A percentile compares a stretch with the other conserved stretches of the same genome.
phyloP scores from a whole-genome alignment of 495 filamentous ascomycete genomes.

The Diplogelasinospora grovesii region DNA sequence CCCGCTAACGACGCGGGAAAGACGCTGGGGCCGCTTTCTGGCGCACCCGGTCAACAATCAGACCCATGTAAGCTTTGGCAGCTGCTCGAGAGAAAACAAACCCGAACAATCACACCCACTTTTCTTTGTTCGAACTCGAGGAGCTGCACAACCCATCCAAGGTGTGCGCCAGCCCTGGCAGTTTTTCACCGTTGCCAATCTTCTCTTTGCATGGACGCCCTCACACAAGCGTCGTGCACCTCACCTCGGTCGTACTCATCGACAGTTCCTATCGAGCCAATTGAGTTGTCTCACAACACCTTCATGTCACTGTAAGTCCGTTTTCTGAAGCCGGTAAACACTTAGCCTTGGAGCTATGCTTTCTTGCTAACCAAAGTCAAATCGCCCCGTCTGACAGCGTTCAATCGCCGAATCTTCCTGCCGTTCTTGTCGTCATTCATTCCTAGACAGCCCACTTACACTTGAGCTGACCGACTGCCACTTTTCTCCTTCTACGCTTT shows the following conservation, averaged over 20 bases:
- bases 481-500: too few species aligned
- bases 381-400: background rate
- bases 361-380: conserved; percentile 3
- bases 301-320: conserved; percentile 28
- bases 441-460: too few species aligned
- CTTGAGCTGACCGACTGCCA: too few species aligned
- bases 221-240: conserved; percentile 6
- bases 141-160: conserved; percentile 2
- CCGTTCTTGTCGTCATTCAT: background rate
- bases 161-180: conserved; percentile 8
- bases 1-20: background rate
- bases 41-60: conserved; percentile 4
- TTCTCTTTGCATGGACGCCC: conserved; percentile 3
- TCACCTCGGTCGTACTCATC: conserved; percentile 6
- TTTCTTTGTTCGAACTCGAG: background rate
- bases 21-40: background rate
- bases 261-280: conserved; percentile 16
- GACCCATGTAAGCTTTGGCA: conserved; percentile 2
- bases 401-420: background rate
- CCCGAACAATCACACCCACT: background rate
- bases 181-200: background rate
- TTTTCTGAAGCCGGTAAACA: too few species aligned
- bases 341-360: too few species aligned
- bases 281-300: conserved; percentile 21
- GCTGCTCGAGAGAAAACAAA: conserved; percentile 8